Evolutionary conservation across 2,329 filamentous ascomycete genomes (phyloP), one percentile per base, ranked within the genome.

Genomic region (Ophiostoma perfectum): DNA sequence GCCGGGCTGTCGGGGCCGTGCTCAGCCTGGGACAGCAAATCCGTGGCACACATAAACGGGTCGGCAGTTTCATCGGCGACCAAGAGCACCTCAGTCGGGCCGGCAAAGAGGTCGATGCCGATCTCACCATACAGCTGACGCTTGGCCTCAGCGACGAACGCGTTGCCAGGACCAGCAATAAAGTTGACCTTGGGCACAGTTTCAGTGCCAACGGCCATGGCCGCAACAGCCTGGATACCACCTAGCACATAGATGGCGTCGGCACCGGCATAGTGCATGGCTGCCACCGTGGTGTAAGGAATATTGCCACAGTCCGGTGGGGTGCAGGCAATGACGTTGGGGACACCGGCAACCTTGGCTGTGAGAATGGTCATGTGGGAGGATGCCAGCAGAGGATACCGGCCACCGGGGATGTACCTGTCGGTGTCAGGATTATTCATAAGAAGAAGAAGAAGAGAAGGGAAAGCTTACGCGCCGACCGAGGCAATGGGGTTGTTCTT

Each of bases 141-240:
- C 73, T 85, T 86, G 0, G 80, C 83, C 72, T 83, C 83, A 3
- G 83, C 82, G 0, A 86, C 83, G 72, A 84, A 85, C 1, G 82
- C 78, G 71, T 86, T 85, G 1, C 83, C 83, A 0, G 83, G 83
- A 0, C 83, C 83, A 0, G 82, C 82, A 67, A 86, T 80, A 64
- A 86, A 84, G 72, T 86, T 80, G 8, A 83, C 79, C 72, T 81
- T 80, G 8, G 82, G 82, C 82, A 86, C 85, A 14, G 80, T 79
- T 72, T 83, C 84, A 14, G 82, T 83, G 36, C 83, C 84, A 42
- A 84, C 80, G 11, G 83, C 83, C 75, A 88, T 86, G 63, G 85
- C 85, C n/a, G 84, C 86, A 67, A 87, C 86, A 55, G 83, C 83
- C 73, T 86, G 83, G 0, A 82, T 81, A 2, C 83, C 83, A 18